These are phyloP conservation scores for Tarenaya hassleriana DNA, from an alignment of 345 rosid genomes.

Conservation along the genomic window DNA sequence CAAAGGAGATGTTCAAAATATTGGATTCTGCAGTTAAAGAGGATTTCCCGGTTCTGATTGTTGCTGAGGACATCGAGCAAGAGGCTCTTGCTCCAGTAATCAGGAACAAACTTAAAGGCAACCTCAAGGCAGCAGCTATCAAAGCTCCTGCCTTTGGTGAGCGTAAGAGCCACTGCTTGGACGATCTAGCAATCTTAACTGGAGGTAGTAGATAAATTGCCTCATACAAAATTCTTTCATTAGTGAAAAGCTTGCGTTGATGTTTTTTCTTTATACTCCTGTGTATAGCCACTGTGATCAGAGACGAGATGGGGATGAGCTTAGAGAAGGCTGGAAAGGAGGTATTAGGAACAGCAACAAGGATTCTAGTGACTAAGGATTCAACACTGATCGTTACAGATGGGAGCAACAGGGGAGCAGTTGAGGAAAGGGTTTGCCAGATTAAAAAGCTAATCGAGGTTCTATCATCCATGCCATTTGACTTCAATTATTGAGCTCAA, in stretches of 20 bases:
- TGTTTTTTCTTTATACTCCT: background rate
- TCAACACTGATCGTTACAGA: conserved; percentile 79
- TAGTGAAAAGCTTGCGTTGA: background rate
- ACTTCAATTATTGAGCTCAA: conserved; percentile 11
- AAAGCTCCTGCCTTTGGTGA: conserved; percentile 90
- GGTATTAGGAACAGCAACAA: conserved; percentile 65
- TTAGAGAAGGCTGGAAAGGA: conserved; percentile 74
- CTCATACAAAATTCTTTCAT: background rate
- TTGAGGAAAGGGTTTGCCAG: conserved; percentile 70
- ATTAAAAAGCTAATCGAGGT: conserved; percentile 66
- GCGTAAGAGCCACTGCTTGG: conserved; percentile 84
- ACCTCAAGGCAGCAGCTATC: conserved; percentile 70
- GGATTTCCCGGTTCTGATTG: conserved; percentile 65
- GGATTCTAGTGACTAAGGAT: conserved; percentile 63
- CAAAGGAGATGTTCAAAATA: conserved; percentile 76
- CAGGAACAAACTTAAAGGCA: conserved; percentile 80
- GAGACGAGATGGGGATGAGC: conserved; percentile 72
- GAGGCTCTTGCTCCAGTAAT: conserved; percentile 80
- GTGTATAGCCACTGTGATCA: conserved; percentile 64
- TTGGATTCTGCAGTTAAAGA: conserved; percentile 87
- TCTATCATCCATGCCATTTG: conserved; percentile 4
- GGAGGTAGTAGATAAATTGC: conserved; percentile 50
- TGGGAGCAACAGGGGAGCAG: conserved; percentile 58
- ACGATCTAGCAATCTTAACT: conserved; percentile 82
- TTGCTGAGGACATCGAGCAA: conserved; percentile 70